Percentiles rank a stretch among this genome's conserved stretches.
phyloP scores from a whole-genome alignment of 73 alveolate genomes.

The Uronychia setigera region DNA sequence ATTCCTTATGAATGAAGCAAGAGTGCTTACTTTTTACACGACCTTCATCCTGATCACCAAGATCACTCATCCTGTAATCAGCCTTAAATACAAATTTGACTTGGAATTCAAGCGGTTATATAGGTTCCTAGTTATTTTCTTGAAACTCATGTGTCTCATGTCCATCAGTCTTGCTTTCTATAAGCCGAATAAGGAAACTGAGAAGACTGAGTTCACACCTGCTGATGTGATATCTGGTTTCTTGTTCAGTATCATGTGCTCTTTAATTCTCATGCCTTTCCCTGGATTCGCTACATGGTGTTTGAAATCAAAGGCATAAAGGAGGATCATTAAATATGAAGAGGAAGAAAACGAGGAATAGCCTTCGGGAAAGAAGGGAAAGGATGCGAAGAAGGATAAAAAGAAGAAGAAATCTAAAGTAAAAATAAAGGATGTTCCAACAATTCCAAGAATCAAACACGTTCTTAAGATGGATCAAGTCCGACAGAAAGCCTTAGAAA shows the following conservation, averaged over 20 bases:
- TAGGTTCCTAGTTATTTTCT: background rate
- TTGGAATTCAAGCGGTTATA: background rate
- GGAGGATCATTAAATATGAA: background rate
- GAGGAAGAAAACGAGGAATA: background rate
- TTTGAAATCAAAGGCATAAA: background rate
- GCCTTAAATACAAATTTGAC: background rate
- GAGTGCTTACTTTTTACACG: background rate
- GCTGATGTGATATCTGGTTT: background rate
- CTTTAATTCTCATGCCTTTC: background rate
- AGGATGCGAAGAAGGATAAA: background rate
- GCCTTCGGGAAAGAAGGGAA: background rate
- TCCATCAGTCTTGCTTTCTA: background rate
- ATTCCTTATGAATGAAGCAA: background rate
- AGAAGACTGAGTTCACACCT: background rate
- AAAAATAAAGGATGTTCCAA: too few species aligned
- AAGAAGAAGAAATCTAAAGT: background rate
- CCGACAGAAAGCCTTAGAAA: background rate
- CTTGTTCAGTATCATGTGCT: background rate
- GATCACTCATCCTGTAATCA: background rate
- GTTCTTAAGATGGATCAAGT: background rate
- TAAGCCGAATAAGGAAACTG: background rate
- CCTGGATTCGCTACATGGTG: background rate
- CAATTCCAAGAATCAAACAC: background rate
- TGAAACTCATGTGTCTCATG: background rate
- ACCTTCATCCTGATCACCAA: background rate